Evolutionary conservation across 805 yeast genomes (phyloP).

Genomic region (Starmerella geochares): DNA sequence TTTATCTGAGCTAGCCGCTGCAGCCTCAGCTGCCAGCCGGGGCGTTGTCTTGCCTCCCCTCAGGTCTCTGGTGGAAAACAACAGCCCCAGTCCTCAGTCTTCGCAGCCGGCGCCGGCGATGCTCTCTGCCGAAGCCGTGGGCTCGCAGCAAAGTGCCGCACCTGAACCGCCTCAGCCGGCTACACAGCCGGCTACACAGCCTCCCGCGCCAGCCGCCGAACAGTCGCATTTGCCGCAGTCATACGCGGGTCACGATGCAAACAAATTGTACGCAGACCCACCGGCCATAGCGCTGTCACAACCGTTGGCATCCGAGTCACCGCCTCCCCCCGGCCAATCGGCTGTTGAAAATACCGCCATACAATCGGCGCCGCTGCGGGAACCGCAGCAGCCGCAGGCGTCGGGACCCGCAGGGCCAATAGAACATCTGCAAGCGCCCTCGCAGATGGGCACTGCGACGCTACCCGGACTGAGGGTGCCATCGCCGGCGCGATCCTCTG

Average conservation of each 20-base stretch:
- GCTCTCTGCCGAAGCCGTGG: background rate
- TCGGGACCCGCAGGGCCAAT: background rate
- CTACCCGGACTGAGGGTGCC: background rate
- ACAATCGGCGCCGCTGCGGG: too few relatives aligned
- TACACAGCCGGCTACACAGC: background rate
- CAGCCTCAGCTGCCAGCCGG: constrained; percentile 5
- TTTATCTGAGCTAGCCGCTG: constrained; percentile 2
- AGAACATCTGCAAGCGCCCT: background rate
- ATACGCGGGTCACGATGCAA: background rate
- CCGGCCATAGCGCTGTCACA: constrained; percentile 3
- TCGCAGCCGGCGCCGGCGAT: background rate
- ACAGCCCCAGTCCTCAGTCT: background rate
- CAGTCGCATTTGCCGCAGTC: background rate
- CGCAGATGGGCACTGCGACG: background rate
- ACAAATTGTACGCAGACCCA: background rate
- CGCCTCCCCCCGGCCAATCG: too few relatives aligned
- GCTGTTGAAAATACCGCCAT: too few relatives aligned
- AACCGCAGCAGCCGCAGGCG: too few relatives aligned
- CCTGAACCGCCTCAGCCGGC: too few relatives aligned
- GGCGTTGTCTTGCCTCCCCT: constrained; percentile 6
- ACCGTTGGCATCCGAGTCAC: background rate
- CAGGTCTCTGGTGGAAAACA: background rate
- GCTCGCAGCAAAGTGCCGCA: background rate
- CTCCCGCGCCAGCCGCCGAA: background rate
- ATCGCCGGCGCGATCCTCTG: background rate